A percentile compares a stretch with the other conserved stretches of the same genome.
These are phyloP conservation scores for Fagopyrum homotropicum DNA, from an alignment of 148 eudicot species.

Conservation along the genomic window DNA sequence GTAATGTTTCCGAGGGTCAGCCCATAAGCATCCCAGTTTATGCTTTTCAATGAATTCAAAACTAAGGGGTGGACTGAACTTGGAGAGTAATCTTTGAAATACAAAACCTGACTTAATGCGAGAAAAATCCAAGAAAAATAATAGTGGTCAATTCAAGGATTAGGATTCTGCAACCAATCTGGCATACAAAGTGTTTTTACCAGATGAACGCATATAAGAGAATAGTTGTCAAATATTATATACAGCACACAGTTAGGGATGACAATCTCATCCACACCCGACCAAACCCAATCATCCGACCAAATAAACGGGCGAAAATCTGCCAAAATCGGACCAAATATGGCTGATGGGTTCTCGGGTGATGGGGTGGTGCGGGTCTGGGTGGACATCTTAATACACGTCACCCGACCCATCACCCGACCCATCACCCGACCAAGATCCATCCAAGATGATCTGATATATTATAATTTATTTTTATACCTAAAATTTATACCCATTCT, in stretches of 20 bases:
- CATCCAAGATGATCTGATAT: no score
- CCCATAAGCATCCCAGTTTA: constrained; percentile 77
- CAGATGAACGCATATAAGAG: neutral
- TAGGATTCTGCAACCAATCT: neutral
- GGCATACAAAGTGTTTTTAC: neutral
- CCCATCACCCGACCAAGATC: no score
- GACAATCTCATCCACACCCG: no score
- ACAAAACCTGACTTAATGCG: constrained; percentile 45
- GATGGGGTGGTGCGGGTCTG: no score
- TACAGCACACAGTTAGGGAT: neutral
- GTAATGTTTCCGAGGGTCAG: constrained; percentile 38
- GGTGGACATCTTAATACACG: no score
- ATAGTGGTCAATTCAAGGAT: neutral
- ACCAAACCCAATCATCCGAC: no score
- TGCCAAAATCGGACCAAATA: no score
- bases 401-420: no score
- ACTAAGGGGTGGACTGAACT: constrained; percentile 45
- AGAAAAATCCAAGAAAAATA: neutral
- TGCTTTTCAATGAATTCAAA: constrained; percentile 54
- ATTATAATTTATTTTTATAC: no score
- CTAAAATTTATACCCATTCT: no score
- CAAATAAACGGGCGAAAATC: no score
- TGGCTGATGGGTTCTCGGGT: no score
- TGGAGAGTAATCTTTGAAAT: constrained; percentile 72
- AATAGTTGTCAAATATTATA: neutral